Evolutionary conservation across 371 early-diverging fungal species (phyloP).

Genomic region (Apophysomyces variabilis): DNA sequence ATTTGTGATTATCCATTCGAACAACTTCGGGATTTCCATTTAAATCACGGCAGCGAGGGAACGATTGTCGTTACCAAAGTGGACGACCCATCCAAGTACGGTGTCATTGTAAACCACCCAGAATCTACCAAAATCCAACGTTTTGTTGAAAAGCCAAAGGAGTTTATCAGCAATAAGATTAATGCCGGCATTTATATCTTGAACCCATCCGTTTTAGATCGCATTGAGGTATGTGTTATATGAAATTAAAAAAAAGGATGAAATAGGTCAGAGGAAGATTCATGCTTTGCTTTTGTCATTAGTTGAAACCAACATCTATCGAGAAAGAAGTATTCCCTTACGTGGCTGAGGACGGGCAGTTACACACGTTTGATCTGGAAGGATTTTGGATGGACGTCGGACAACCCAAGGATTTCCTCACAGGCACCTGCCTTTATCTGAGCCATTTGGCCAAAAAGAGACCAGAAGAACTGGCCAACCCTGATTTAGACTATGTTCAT

Average conservation of each 20-base stretch:
- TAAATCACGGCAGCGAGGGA: conserved; percentile 88
- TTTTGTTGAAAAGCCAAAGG: conserved; percentile 99
- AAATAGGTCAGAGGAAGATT: too few species aligned
- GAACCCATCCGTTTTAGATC: conserved; percentile 87
- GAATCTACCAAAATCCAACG: conserved; percentile 75
- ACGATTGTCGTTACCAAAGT: conserved; percentile 96
- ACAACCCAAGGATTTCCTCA: conserved; percentile 98
- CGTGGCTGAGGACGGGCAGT: conserved; percentile 85
- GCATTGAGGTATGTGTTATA: conserved; percentile 73
- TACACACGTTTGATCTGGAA: conserved; percentile 92
- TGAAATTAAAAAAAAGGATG: background rate
- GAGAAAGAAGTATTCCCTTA: conserved; percentile 98
- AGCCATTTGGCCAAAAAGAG: conserved; percentile 75
- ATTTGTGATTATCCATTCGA: conserved; percentile 98
- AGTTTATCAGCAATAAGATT: conserved; percentile 95
- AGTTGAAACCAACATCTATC: conserved; percentile 93
- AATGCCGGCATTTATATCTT: conserved; percentile 99
- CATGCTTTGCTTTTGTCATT: conserved; percentile 1
- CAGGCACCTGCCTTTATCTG: conserved; percentile 94
- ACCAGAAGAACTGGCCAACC: conserved; percentile 71
- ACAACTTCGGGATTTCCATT: conserved; percentile 86
- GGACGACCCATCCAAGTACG: conserved; percentile 98
- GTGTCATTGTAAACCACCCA: conserved; percentile 88
- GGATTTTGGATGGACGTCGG: conserved; percentile 99
- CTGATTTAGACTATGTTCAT: conserved; percentile 62